Percentiles rank a stretch among this genome's conserved stretches.
Conservation (phyloP, 2,329 filamentous ascomycete species). For the Coniella vitis region DNA sequence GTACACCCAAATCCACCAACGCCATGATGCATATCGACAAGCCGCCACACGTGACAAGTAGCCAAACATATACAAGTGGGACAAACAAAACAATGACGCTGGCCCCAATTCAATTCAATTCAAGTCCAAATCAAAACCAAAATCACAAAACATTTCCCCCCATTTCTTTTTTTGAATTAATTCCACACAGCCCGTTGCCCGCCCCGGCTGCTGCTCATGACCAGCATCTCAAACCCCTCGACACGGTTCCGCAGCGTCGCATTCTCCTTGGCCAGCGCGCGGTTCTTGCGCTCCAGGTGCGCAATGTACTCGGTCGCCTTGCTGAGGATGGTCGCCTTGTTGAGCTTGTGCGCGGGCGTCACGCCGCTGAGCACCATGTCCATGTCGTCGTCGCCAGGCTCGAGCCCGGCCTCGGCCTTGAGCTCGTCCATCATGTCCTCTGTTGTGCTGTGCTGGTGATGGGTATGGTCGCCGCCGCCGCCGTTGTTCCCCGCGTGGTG, state of each 20-base stretch:
- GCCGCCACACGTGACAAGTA: too few species aligned
- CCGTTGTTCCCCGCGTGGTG: conserved; percentile 26
- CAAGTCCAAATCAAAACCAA: too few species aligned
- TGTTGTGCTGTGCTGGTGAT: conserved; percentile 9
- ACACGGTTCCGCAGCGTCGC: conserved; percentile 33
- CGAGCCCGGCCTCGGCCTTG: conserved; percentile 31
- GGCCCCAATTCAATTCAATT: too few species aligned
- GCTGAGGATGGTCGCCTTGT: conserved; percentile 36
- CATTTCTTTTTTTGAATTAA: too few species aligned
- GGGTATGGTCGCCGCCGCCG: too few species aligned
- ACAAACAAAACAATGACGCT: too few species aligned
- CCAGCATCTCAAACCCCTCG: conserved; percentile 26
- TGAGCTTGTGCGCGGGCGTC: conserved; percentile 34
- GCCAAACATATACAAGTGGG: too few species aligned
- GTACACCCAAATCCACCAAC: too few species aligned
- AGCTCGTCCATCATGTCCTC: conserved; percentile 20
- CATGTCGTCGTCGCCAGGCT: conserved; percentile 30
- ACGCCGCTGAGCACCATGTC: conserved; percentile 20
- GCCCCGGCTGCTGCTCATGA: conserved; percentile 23
- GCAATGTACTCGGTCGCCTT: conserved; percentile 33
- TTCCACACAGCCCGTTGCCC: conserved; percentile 17
- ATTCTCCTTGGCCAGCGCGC: conserved; percentile 37
- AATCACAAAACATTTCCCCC: too few species aligned
- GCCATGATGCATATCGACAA: too few species aligned
- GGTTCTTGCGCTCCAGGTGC: conserved; percentile 28